phyloP scores from a whole-genome alignment of 441 rosid genomes.

The Croton setiger region DNA sequence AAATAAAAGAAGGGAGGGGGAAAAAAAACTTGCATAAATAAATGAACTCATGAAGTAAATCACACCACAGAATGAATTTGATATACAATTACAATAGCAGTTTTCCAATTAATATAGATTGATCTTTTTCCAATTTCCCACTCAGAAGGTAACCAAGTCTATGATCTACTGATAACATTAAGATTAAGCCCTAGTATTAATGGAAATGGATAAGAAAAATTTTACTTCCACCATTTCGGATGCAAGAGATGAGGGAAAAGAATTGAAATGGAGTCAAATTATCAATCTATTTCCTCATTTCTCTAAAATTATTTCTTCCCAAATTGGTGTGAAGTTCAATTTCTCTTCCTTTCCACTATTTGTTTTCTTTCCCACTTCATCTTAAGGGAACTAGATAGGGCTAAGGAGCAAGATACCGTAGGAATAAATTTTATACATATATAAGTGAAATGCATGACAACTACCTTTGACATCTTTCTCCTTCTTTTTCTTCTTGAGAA shows the following conservation, averaged over 20 bases:
- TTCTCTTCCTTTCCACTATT: too few relatives aligned
- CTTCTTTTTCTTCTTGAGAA: slow-evolving; percentile 97
- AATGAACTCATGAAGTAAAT: neutral
- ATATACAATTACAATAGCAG: slow-evolving; percentile 2
- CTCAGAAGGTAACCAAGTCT: neutral
- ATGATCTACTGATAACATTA: neutral
- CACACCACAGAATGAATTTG: neutral
- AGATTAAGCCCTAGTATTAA: neutral
- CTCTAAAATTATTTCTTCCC: too few relatives aligned
- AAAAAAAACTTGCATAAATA: slow-evolving; percentile 3
- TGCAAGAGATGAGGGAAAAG: too few relatives aligned
- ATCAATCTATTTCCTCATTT: too few relatives aligned
- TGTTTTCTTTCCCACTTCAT: too few relatives aligned
- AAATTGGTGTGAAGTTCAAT: too few relatives aligned
- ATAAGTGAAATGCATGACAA: slow-evolving; percentile 5
- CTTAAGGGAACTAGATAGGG: too few relatives aligned
- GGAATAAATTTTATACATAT: neutral
- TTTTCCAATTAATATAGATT: neutral
- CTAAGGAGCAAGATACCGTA: neutral
- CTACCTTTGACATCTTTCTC: slow-evolving; percentile 81
- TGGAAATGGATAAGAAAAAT: too few relatives aligned
- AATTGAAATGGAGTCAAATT: too few relatives aligned
- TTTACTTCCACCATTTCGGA: too few relatives aligned
- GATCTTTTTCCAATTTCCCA: neutral
- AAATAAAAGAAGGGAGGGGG: neutral